These are phyloP conservation scores for Malassezia brasiliensis DNA, from an alignment of 1,284 basidiomycete genomes.

Conservation along the genomic window DNA sequence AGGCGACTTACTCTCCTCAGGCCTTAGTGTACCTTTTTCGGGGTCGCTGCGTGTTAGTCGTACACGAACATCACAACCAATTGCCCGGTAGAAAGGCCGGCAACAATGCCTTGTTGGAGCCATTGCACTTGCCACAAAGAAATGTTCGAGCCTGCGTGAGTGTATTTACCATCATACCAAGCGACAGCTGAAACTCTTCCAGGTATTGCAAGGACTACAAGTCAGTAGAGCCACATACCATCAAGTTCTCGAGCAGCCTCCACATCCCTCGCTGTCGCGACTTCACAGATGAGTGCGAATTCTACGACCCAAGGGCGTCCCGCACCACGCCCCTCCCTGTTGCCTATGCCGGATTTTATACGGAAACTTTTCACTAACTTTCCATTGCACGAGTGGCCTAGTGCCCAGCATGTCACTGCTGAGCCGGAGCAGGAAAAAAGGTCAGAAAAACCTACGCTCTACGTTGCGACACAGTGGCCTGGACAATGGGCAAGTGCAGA, in stretches of 20 bases:
- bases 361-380: conserved; percentile 23
- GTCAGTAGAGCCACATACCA: conserved; percentile 5
- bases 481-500: conserved; percentile 35
- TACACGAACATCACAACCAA: no score
- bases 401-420: conserved; percentile 18
- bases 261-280: background rate
- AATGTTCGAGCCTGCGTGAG: background rate
- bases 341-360: conserved; percentile 22
- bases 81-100: background rate
- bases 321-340: background rate
- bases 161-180: background rate
- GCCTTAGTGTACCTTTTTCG: background rate
- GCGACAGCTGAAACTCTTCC: conserved; percentile 11
- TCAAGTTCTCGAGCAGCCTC: background rate
- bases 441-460: conserved; percentile 21
- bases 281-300: background rate
- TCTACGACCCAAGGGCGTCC: background rate
- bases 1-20: background rate
- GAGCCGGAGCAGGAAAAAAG: conserved; percentile 5
- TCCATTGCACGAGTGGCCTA: conserved; percentile 22
- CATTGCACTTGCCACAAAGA: conserved; percentile 11
- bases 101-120: conserved; percentile 1
- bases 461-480: conserved; percentile 19
- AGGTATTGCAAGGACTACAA: conserved; percentile 15
- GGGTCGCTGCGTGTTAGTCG: background rate